Evolutionary conservation across 2,329 filamentous ascomycete species (phyloP), one percentile per base, ranked within the genome.

Genomic region (Cercospora canescens): DNA sequence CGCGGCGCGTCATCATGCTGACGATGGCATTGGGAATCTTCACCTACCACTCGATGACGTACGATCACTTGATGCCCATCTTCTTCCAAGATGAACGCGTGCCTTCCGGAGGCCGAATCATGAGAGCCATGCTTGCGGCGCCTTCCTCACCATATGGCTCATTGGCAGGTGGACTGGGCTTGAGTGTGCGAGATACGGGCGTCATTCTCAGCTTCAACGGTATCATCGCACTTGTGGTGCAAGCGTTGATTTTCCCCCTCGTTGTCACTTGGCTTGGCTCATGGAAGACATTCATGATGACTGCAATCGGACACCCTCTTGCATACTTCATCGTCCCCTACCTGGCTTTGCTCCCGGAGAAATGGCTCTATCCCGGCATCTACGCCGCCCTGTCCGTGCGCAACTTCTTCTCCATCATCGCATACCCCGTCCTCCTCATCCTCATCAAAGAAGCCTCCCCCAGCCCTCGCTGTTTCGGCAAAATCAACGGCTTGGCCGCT

Each of bases 1-100:
- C 85, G 1, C 84, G 81, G 78, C 86, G 86, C 45, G 89, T 97
- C 67, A 82, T 91, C 70, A 89, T 91, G 78, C 86, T 97, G 61
- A 88, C 95, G 41, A 75, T 93, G n/a, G 90, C 94, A 1, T 81
- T 97, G 56, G 92, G 91, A 52, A 92, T 97, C 69, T 97, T 96
- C 81, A 95, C 93, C 4, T 96, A 96, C 77, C 94, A 97, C 79
- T 93, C 91, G 39, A 97, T 97, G 93, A 93, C 91, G 0, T 97
- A 92, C 79, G 94, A 97, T 75, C 92, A 96, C 26, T 85, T 97
- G 0, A 84, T 97, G 62, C 94, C 94, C 7, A 97, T 97, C 66
- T 97, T 97, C 80, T 88, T 97, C 60, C 93, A 97, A 77, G 93
- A 97, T 73, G 85, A 88, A 45, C 85, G 86, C 32, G 81, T 79